Conservation (phyloP, 805 yeast species). For the Starmerella tilneyi region DNA sequence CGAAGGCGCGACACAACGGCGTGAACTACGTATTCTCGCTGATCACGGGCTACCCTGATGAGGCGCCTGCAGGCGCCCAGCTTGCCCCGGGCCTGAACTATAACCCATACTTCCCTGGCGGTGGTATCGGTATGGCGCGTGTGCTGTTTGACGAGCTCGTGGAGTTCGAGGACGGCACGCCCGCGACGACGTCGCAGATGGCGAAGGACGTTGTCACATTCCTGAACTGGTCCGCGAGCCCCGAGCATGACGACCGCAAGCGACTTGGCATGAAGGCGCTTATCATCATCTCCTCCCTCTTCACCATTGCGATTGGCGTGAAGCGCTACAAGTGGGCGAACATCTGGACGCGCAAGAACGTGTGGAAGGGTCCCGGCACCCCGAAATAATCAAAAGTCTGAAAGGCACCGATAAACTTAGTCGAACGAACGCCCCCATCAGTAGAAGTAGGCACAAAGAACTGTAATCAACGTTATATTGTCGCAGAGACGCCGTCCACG, state of each 20-base stretch:
- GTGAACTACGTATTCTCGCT: conserved; percentile 88
- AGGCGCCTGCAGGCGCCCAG: conserved; percentile 92
- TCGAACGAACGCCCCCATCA: neutral
- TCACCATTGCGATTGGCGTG: conserved; percentile 76
- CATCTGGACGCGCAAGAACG: conserved; percentile 87
- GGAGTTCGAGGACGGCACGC: conserved; percentile 98
- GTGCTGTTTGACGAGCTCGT: conserved; percentile 94
- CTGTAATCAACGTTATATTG: neutral
- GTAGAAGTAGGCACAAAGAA: neutral
- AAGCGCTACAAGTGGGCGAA: conserved; percentile 98
- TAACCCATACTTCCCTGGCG: conserved; percentile 99
- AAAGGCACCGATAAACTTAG: neutral
- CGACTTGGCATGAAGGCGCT: conserved; percentile 90
- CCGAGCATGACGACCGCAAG: conserved; percentile 98
- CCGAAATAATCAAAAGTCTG: conserved; percentile 17
- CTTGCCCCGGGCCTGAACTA: conserved; percentile 93
- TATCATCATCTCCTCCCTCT: conserved; percentile 64
- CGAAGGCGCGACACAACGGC: conserved; percentile 98
- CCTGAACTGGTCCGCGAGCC: conserved; percentile 97
- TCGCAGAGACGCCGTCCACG: too few species aligned
- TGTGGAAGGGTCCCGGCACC: conserved; percentile 35
- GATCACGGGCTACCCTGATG: conserved; percentile 98
- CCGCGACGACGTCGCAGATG: conserved; percentile 97
- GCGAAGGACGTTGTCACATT: conserved; percentile 95
- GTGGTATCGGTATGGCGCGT: conserved; percentile 98